Base-by-base conservation (phyloP, 1,139 yeast species). In the Hyphopichia burtonii region DNA sequence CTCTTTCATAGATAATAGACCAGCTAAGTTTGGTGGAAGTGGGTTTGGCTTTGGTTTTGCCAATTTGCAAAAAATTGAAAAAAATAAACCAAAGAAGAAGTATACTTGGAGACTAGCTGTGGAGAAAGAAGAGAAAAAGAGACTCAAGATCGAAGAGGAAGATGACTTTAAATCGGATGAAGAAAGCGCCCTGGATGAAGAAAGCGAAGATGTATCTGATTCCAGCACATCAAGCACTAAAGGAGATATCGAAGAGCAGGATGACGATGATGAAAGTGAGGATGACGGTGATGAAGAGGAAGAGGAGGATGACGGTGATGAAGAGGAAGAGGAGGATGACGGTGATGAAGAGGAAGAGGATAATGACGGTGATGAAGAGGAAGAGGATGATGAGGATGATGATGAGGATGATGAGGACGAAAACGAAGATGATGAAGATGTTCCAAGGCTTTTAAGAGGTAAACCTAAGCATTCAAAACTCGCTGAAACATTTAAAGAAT, bases 1-100 rank as follows among this genome's bases (percentile, higher is more conserved):
- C 0, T 70, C 84, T 0, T 86, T 88, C 54, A 73, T 87, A 14
- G 96, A 88, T 59, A 74, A 81, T 55, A 71, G 95, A 50, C 94
- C 95, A 0, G 68, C 73, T 4, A 74, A 77, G 41, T 73, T 72
- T 49, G 85, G 86, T 14, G 86, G 86, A 0, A 54, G 70, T 14
- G 86, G 87, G 0, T 41, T 54, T 17, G 91, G 91, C 0, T 86
- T 87, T 60, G 87, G 87, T 1, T 87, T 88, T 58, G 65, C 71
- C 10, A 78, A 81, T 53, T 63, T 83, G 14, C 76, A 77, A 27
- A 75, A 72, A 43, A 64, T 74, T 2, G 73, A 72, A 38, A 75
- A 70, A 43, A 40, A 45, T 4, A 54, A 54, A 43, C 54, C 52
- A 2, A 62, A 61, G 41, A 72, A 81, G 43, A 71, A 70, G 53